Evolutionary conservation across 805 yeast species (phyloP).

Genomic region (Nakazawaea holstii): DNA sequence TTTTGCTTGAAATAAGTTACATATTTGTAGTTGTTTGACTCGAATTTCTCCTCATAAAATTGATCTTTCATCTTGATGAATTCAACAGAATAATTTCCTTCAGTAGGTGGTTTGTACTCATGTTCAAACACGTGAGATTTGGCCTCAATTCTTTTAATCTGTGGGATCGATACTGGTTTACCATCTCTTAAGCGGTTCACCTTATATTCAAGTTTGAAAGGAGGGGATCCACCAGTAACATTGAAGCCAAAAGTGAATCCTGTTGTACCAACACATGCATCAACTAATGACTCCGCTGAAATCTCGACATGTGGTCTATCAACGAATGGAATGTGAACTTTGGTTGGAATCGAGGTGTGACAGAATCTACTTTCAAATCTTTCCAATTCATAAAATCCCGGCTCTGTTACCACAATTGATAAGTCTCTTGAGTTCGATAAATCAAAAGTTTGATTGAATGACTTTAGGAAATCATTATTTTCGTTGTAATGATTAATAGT

Average conservation of each 20-base stretch:
- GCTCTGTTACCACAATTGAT: constrained; percentile 36
- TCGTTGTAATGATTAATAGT: constrained; percentile 26
- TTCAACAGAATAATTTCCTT: constrained; percentile 76
- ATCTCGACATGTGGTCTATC: constrained; percentile 36
- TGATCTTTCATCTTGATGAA: constrained; percentile 63
- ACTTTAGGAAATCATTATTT: constrained; percentile 7
- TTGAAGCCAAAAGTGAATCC: constrained; percentile 71
- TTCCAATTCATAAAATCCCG: constrained; percentile 63
- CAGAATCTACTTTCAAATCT: constrained; percentile 59
- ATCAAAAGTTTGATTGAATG: constrained; percentile 22
- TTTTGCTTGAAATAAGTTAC: constrained; percentile 67
- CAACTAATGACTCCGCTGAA: constrained; percentile 58
- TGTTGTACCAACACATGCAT: constrained; percentile 87
- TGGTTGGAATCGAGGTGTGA: constrained; percentile 57
- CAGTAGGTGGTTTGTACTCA: constrained; percentile 69
- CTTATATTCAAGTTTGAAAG: constrained; percentile 70
- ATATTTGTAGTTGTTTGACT: constrained; percentile 44
- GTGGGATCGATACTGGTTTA: constrained; percentile 2
- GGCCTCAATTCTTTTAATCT: constrained; percentile 26
- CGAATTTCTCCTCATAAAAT: constrained; percentile 37
- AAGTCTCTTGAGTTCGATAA: constrained; percentile 20
- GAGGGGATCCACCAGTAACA: constrained; percentile 63
- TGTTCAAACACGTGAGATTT: constrained; percentile 32
- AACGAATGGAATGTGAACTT: constrained; percentile 40
- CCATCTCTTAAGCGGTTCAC: constrained; percentile 48